These are phyloP conservation scores for Boletus subcaerulescens DNA, from an alignment of 768 basidiomycete species.

Conservation along the genomic window DNA sequence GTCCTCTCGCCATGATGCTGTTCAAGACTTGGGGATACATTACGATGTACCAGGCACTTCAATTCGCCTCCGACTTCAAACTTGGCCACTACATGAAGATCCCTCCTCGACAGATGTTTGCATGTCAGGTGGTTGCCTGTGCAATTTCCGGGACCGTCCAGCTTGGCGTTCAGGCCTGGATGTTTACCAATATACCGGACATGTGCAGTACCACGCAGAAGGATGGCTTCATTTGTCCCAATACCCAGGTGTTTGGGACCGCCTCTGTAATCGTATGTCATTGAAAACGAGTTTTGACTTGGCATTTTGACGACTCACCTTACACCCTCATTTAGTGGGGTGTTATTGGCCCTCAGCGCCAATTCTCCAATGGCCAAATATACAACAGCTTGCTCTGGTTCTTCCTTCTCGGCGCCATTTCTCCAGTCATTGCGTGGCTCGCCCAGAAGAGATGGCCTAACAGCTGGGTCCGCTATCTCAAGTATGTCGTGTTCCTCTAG, in stretches of 20 bases:
- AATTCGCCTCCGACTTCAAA: slow-evolving; percentile 73
- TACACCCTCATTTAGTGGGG: slow-evolving; percentile 45
- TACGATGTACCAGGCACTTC: slow-evolving; percentile 62
- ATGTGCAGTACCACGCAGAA: slow-evolving; percentile 27
- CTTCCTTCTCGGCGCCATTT: slow-evolving; percentile 72
- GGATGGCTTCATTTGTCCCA: slow-evolving; percentile 29
- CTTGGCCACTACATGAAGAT: slow-evolving; percentile 75
- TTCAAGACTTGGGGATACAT: slow-evolving; percentile 72
- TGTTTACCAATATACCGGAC: slow-evolving; percentile 41
- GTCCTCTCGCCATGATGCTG: slow-evolving; percentile 77
- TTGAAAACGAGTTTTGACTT: background rate
- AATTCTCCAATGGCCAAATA: slow-evolving; percentile 66
- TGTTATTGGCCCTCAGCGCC: slow-evolving; percentile 76
- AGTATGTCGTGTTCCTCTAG: slow-evolving; percentile 38
- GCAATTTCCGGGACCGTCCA: slow-evolving; percentile 64
- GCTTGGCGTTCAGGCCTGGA: slow-evolving; percentile 62
- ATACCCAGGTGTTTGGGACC: slow-evolving; percentile 47
- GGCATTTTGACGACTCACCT: background rate
- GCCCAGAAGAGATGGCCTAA: slow-evolving; percentile 61
- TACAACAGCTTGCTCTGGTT: slow-evolving; percentile 67
- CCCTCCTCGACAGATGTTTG: slow-evolving; percentile 65
- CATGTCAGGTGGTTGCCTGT: slow-evolving; percentile 63
- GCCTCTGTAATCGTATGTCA: slow-evolving; percentile 49
- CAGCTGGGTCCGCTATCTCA: slow-evolving; percentile 59
- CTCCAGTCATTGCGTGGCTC: slow-evolving; percentile 56